A percentile compares a stretch with the other conserved stretches of the same genome.
phyloP scores from a whole-genome alignment of 495 filamentous ascomycete genomes.

The Penicillium malachiteum region DNA sequence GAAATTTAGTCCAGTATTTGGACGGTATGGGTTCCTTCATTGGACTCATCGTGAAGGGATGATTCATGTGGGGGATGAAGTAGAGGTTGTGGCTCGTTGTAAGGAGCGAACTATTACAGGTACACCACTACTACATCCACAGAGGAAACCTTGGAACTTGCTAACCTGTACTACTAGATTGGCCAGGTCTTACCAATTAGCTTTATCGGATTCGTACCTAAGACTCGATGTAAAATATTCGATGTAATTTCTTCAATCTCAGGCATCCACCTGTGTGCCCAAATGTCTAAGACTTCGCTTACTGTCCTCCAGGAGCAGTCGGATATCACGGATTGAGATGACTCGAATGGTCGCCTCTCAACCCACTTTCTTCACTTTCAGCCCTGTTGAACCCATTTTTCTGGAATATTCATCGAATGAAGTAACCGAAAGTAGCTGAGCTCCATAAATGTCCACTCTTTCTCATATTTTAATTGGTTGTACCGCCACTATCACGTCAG shows the following conservation, averaged over 20 bases:
- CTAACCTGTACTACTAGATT: conserved; percentile 21
- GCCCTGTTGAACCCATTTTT: not conserved
- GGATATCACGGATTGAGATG: not conserved
- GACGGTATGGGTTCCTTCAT: conserved; percentile 71
- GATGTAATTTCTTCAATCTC: too few relatives aligned
- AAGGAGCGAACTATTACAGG: conserved; percentile 60
- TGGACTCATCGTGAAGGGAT: conserved; percentile 22
- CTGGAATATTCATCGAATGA: not conserved
- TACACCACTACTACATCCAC: conserved; percentile 20
- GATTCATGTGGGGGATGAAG: conserved; percentile 69
- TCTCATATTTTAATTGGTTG: not conserved
- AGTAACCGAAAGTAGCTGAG: too few relatives aligned
- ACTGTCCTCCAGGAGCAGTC: not conserved
- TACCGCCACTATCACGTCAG: conserved; percentile 26
- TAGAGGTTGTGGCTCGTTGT: conserved; percentile 58
- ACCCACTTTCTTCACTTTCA: not conserved
- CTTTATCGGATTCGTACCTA: too few relatives aligned
- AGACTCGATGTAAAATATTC: too few relatives aligned
- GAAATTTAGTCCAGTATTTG: conserved; percentile 80
- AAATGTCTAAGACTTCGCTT: not conserved
- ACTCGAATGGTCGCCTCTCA: not conserved
- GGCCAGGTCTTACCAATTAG: conserved; percentile 28
- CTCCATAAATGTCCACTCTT: not conserved
- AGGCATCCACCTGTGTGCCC: conserved; percentile 5
- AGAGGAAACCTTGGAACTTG: not conserved